Base-by-base conservation (phyloP, 1,284 basidiomycete species). In the Amylostereum chailletii region DNA sequence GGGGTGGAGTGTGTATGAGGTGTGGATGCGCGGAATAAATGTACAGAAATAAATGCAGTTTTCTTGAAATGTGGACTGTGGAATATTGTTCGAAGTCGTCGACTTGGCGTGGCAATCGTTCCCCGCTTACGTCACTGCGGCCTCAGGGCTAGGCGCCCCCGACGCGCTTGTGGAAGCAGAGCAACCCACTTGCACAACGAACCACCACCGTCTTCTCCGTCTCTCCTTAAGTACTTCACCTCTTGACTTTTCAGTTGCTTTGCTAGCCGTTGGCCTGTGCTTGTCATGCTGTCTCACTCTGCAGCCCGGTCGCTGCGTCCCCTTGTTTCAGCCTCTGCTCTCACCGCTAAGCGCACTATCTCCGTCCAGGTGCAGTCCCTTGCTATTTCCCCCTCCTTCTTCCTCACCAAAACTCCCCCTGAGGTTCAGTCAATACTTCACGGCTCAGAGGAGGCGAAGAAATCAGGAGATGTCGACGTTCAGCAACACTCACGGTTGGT, bases 371-470 rank as follows among this genome's bases (percentile, higher is more conserved):
- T 56, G 47, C 37, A 42, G 36, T 37, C 36, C 8, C 19, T 19
- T 19, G 19, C 19, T 19, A 19, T 19, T 19, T 19, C 19, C 19
- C 19, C 19, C 19, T 19, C 19, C 19, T 19, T 19, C 19, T 19
- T 19, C 19, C 19, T 19, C 19, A 40, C 39, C n/a, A 27, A 40
- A 11, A 27, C 29, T 40, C 6, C n/a, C 6, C 5, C 11, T 40
- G n/a, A 40, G 5, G n/a, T n/a, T 5, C 46, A 57, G 56, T 54
- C 52, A 1, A 61, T 85, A 46, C 64, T 85, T 33, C 80, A 84
- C 63, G 94, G 94, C 37, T 92, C 90, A 41, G 83, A 84, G 49
- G 82, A 90, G 61, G 93, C 92, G 45, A 86, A 89, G 69, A 73
- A 79, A 59, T 89, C 84, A 52, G 87, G 90, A 36, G 88, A 93